phyloP scores from a whole-genome alignment of 148 eudicot species.

The Silene latifolia region DNA sequence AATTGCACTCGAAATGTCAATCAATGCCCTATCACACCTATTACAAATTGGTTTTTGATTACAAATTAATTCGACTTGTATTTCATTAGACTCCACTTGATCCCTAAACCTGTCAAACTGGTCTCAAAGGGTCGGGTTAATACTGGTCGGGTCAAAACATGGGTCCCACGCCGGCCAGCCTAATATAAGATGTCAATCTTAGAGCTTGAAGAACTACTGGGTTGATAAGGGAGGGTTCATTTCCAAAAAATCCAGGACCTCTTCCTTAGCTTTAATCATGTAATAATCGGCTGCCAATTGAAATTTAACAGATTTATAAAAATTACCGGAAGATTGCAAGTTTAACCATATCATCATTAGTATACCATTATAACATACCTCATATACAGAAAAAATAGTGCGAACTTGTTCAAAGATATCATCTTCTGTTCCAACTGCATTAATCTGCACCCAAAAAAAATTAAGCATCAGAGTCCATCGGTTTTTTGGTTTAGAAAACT shows the following conservation, averaged over 20 bases:
- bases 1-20: not conserved
- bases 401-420: constrained; percentile 71
- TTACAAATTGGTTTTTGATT: not conserved
- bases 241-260: constrained; percentile 11
- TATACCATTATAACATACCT: constrained; percentile 41
- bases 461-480: not conserved
- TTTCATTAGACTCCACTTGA: not conserved
- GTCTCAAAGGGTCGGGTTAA: not conserved
- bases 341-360: not conserved
- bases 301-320: constrained; percentile 1
- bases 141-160: not conserved
- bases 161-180: not conserved
- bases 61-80: not conserved
- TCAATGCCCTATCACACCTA: not conserved
- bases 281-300: constrained; percentile 27
- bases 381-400: constrained; percentile 52
- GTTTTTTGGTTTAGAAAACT: not conserved
- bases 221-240: constrained; percentile 11
- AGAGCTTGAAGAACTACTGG: not conserved
- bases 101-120: not conserved
- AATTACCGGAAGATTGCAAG: not conserved
- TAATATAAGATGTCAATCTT: not conserved
- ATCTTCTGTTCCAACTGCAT: constrained; percentile 77
- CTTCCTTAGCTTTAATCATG: not conserved
- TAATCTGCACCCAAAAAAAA: constrained; percentile 44